Evolutionary conservation across 768 basidiomycete species (phyloP).

Genomic region (Suillus paluster): DNA sequence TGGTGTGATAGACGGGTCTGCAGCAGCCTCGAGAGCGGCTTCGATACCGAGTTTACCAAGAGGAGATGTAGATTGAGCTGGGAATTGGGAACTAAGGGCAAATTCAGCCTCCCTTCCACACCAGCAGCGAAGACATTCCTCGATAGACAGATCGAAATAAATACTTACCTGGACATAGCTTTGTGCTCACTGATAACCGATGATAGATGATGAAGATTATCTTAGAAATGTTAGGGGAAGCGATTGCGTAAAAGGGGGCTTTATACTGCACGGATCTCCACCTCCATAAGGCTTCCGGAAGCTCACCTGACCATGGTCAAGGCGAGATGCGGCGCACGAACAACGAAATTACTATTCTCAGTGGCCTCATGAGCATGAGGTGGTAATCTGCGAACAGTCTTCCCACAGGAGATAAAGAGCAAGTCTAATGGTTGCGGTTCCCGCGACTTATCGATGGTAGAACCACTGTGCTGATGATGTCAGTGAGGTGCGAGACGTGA

Average conservation of each 20-base stretch:
- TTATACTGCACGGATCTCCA: background rate
- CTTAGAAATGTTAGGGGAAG: background rate
- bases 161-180: conserved; percentile 4
- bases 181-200: background rate
- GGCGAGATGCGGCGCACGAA: background rate
- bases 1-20: conserved; percentile 37
- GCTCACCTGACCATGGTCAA: background rate
- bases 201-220: background rate
- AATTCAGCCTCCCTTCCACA: background rate
- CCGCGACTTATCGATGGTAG: background rate
- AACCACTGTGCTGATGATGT: background rate
- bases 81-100: conserved; percentile 15
- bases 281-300: background rate
- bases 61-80: conserved; percentile 52
- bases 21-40: conserved; percentile 53
- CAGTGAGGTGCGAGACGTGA: background rate
- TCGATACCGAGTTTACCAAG: conserved; percentile 66
- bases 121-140: background rate
- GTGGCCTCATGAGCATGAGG: conserved; percentile 1
- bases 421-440: background rate
- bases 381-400: background rate
- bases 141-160: background rate
- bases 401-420: background rate
- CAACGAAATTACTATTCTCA: background rate
- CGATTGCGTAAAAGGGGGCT: background rate